Percentiles rank a stretch among this genome's conserved stretches.
These are phyloP conservation scores for Cunninghamia lanceolata DNA, from an alignment of 75 land plant genomes.

Conservation along the genomic window DNA sequence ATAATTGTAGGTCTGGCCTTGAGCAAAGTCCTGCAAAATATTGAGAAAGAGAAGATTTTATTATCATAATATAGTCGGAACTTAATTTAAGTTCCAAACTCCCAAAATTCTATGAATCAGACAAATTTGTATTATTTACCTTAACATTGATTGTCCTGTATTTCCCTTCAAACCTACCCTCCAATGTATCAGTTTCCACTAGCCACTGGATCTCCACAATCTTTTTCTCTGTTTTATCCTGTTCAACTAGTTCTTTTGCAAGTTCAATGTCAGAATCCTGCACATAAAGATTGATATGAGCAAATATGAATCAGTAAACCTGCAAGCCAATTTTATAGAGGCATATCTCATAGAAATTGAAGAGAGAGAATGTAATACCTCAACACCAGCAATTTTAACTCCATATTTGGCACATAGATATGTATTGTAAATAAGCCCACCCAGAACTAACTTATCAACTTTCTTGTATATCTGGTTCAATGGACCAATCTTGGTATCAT, in stretches of 20 bases:
- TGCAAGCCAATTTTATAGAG: background rate
- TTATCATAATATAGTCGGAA: background rate
- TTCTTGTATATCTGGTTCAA: constrained; percentile 40
- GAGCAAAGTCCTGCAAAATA: constrained; percentile 24
- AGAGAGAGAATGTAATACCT: constrained; percentile 21
- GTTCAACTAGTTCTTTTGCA: constrained; percentile 43
- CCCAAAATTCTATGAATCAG: background rate
- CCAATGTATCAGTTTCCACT: constrained; percentile 39
- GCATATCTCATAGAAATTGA: background rate
- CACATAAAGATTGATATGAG: background rate
- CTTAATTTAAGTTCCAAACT: background rate
- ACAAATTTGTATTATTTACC: constrained; percentile 15
- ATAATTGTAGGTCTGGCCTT: constrained; percentile 29
- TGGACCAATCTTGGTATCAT: constrained; percentile 56
- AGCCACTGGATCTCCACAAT: constrained; percentile 40
- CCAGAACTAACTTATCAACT: constrained; percentile 46
- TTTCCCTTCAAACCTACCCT: constrained; percentile 42
- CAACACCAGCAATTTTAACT: constrained; percentile 47
- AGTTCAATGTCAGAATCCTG: constrained; percentile 57
- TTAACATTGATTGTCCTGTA: constrained; percentile 32
- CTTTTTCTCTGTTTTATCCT: constrained; percentile 38
- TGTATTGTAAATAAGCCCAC: constrained; percentile 49
- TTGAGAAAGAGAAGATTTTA: background rate
- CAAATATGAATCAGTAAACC: constrained; percentile 7
- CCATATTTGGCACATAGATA: constrained; percentile 57